Evolutionary conservation across 2,329 filamentous ascomycete species (phyloP), one percentile per base, ranked within the genome.

Genomic region (Diaporthe velutina): DNA sequence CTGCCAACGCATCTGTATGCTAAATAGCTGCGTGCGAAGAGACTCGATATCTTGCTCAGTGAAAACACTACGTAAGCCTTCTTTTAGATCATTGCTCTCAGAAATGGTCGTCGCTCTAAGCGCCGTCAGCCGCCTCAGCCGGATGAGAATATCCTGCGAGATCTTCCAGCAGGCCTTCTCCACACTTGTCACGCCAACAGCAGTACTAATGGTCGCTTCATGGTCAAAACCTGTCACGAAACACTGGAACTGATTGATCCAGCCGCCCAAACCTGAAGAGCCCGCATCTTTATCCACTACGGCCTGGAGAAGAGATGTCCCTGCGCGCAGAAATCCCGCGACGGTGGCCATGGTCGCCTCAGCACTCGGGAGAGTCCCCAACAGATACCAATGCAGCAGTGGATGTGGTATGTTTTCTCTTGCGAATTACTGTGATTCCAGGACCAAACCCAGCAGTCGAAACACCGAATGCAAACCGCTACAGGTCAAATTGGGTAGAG

Each of bases 121-220:
- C 3, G 35, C 50, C 17, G 19, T 9, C 17, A 64, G 57, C 45
- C 70, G 40, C 15, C 57, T 35, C 28, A 74, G 15, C n/a, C 64
- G 72, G 25, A 74, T 71, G 19, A 74, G 66, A 13, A 74, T 38
- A 40, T 74, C 66, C 55, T 74, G 64, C 22, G 48, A 64, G 13
- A 71, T 71, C 64, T 74, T 74, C 72, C 72, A 74, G 35, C 72
- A 74, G 55, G 66, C 72, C 22, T 19, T 45, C n/a, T 30, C 55
- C 66, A 60, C 64, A 4, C 38, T 19, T 30, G 10, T 48, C 33
- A 15, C 64, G 7, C 22, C 45, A 15, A 38, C 25, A 28, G 64
- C 28, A 17, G 7, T 28, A 12, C 17, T 22, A 15, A 38, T 45
- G 38, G n/a, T 35, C 22, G 33, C n/a, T 25, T 28, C 45, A 54